Evolutionary conservation across 2,329 filamentous ascomycete genomes (phyloP), one percentile per base, ranked within the genome.

Genomic region (Penicillium sclerotigenum): DNA sequence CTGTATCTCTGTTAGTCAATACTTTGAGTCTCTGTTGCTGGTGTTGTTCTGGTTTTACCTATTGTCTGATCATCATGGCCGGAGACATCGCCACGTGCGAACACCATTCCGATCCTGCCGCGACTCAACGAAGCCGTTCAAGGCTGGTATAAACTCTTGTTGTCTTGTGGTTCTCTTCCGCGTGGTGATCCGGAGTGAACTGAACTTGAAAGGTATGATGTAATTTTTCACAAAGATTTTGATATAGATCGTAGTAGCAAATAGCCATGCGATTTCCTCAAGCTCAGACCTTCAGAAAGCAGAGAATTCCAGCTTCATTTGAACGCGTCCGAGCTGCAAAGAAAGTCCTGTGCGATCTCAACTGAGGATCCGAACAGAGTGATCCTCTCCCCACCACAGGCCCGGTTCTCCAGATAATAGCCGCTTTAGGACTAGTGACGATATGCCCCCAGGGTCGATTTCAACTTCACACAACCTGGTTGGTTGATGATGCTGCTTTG

Each of bases 391-490:
- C 60, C 60, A 59, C 59, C 37, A 20, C 33, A 41, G 43, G 40
- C 50, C 47, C 46, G 24, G 20, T 52, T 65, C 64, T 65, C 64
- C 54, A 56, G 61, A 58, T n/a, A 63, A 42, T 65, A n/a, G 57
- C 64, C 47, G 11, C 37, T 59, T 65, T 53, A 29, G 64, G 63
- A 60, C 56, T 66, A 66, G 64, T 57, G 57, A 28, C 42, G 46
- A 33, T 47, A 52, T 24, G 33, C 54, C 26, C 26, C 50, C 24
- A n/a, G 54, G 24, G 43, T 41, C 22, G 31, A 43, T 38, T 46
- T 34, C 36, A 29, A 20, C 26, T 41, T 49, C 41, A 26, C 43
- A 42, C 45, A 50, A 45, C n/a, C 18, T 63, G 63, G 57, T 63
- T 65, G 60, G 60, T 41, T 54, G 18, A 33, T 46, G 36, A 42